These are phyloP conservation scores for Porphyrellus cyaneotinctus DNA, from an alignment of 768 basidiomycete species.

Conservation along the genomic window DNA sequence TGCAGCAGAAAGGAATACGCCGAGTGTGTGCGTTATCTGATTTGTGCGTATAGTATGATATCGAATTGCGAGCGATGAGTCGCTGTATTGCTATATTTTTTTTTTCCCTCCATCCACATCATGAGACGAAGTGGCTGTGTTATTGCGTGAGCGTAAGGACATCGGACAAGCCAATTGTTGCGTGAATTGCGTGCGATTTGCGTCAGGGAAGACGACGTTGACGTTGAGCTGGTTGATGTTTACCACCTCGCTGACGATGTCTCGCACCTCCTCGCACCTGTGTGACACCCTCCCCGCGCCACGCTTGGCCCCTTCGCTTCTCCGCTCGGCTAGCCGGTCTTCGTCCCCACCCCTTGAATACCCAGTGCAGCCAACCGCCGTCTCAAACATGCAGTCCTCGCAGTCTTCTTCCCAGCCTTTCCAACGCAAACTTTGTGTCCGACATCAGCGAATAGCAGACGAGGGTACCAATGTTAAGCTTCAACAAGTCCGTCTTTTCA, in stretches of 20 bases:
- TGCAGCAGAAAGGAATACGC: constrained; percentile 24
- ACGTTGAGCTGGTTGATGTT: not conserved
- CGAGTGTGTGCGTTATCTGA: constrained; percentile 27
- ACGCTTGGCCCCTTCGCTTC: constrained; percentile 38
- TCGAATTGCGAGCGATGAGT: constrained; percentile 30
- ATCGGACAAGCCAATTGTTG: constrained; percentile 9
- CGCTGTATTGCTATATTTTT: constrained; percentile 28
- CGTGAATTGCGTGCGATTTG: constrained; percentile 30
- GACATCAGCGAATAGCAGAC: constrained; percentile 96
- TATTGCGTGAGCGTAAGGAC: constrained; percentile 9
- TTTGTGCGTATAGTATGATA: constrained; percentile 35
- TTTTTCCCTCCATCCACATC: no score
- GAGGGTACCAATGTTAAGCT: constrained; percentile 89
- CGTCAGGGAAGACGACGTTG: constrained; percentile 8
- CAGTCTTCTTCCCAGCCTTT: constrained; percentile 27
- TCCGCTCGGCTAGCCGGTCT: not conserved
- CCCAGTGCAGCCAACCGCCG: not conserved
- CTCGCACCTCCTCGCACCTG: constrained; percentile 38
- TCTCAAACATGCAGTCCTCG: not conserved
- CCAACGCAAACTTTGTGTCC: constrained; percentile 76
- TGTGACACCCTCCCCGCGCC: constrained; percentile 74
- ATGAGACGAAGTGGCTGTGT: constrained; percentile 17
- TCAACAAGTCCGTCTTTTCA: constrained; percentile 65
- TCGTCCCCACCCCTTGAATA: constrained; percentile 1
- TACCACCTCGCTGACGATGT: constrained; percentile 9